Evolutionary conservation across 768 basidiomycete species (phyloP), one percentile per base, ranked within the genome.

Genomic region (Kwoniella mangroviensis): DNA sequence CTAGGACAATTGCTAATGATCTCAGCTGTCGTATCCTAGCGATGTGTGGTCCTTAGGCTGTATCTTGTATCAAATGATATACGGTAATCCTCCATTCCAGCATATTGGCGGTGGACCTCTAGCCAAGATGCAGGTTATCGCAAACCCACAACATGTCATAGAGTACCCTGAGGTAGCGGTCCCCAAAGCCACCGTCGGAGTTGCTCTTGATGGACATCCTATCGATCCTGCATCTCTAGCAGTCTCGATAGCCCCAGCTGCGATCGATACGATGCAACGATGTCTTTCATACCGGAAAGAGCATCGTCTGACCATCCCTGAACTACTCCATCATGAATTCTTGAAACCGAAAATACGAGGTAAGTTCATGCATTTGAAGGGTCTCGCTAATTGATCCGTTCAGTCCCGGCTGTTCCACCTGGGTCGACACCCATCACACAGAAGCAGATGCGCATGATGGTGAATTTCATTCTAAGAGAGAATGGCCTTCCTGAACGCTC

Each of bases 11-110:
- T 17, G 58, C 63, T 62, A 24, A 69, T 58, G 17, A 24, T 3
- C 15, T 24, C 69, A 85, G 85, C 83, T 98, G 63, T 97, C 96
- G 3, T 91, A 95, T 24, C 90, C 94, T 0, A 94, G 92, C 63
- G 96, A 99, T 81, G 93, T 99, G 52, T 99, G 96, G 96, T 97
- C 94, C 2, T 86, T 99, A 2, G 96, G 96, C 1, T 96, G 94
- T 83, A 99, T 99, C 79, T 86, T 98, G 41, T 98, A 99, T 84
- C 96, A 99, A 80, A 98, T 99, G 94, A 88, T 98, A 12, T 98
- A 98, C 78, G 94, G 96, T 19, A 88, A 89, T 21, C 91, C 94
- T 0, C 96, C 96, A 2, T 99, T 98, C 86, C 89, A 92, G 49
- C 89, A 91, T 72, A 87, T 96, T 21, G 88, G 89, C 4, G 87